These are phyloP conservation scores for Colletotrichum sp. DNA, from an alignment of 2,329 filamentous ascomycete genomes.

Conservation along the genomic window DNA sequence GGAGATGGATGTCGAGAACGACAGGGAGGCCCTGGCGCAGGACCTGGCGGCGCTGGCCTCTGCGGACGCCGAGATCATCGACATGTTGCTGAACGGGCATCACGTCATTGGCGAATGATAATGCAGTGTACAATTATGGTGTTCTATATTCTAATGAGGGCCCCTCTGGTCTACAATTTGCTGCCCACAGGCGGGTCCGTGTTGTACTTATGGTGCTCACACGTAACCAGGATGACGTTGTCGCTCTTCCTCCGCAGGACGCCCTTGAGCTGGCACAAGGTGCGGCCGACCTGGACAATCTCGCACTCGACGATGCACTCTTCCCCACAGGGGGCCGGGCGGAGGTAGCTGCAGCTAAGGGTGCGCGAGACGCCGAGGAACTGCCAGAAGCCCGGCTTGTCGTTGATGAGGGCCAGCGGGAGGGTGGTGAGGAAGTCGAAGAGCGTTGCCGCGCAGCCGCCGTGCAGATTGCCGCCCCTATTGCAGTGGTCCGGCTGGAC, in stretches of 20 bases:
- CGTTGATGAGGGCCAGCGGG: constrained; percentile 58
- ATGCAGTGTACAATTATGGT: not conserved
- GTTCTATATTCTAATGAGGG: not conserved
- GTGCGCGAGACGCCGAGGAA: constrained; percentile 68
- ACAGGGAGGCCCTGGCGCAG: constrained; percentile 25
- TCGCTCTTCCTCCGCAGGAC: constrained; percentile 59
- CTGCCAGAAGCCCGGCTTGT: constrained; percentile 63
- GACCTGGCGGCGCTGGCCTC: constrained; percentile 25
- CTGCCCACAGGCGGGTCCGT: constrained; percentile 48
- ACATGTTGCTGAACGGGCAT: constrained; percentile 6
- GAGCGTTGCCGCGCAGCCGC: constrained; percentile 68
- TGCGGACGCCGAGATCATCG: constrained; percentile 15
- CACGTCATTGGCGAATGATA: not conserved
- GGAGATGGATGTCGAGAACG: constrained; percentile 28
- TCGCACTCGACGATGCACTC: constrained; percentile 61
- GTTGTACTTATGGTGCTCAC: constrained; percentile 70
- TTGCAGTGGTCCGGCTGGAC: constrained; percentile 59
- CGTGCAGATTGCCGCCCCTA: constrained; percentile 60
- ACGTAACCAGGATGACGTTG: constrained; percentile 58
- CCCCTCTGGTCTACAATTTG: constrained; percentile 24
- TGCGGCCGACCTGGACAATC: constrained; percentile 61
- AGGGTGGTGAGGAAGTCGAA: constrained; percentile 71
- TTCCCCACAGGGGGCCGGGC: constrained; percentile 59
- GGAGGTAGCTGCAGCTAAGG: constrained; percentile 70
- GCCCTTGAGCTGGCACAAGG: constrained; percentile 57